Percentiles rank a stretch among this genome's conserved stretches.
Evolutionary conservation across 805 yeast genomes (phyloP).

Genomic region (Saitoella complicata): DNA sequence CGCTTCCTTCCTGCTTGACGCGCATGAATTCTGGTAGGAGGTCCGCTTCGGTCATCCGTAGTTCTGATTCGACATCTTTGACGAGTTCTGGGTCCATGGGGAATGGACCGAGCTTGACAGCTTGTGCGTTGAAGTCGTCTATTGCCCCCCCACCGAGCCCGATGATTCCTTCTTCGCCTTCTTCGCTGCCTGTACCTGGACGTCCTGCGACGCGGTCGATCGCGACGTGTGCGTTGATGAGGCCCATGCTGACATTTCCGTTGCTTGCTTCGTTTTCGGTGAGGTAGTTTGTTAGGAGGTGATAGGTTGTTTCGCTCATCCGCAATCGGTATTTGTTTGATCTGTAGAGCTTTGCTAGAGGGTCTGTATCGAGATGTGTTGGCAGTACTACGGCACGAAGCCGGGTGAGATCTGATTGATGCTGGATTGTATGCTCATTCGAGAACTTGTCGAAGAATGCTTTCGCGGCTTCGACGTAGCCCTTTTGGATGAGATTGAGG

Average conservation of each 20-base stretch:
- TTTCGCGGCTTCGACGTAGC: slow-evolving; percentile 24
- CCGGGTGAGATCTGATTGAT: slow-evolving; percentile 58
- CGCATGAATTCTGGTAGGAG: slow-evolving; percentile 53
- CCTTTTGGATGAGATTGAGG: slow-evolving; percentile 57
- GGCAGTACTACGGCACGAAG: slow-evolving; percentile 60
- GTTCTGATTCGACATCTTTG: slow-evolving; percentile 51
- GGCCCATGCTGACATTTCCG: slow-evolving; percentile 70
- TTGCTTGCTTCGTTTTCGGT: slow-evolving; percentile 89
- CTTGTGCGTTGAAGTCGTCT: slow-evolving; percentile 49
- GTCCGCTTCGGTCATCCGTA: slow-evolving; percentile 64
- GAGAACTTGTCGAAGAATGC: slow-evolving; percentile 57
- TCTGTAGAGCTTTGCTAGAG: slow-evolving; percentile 59
- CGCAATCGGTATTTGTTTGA: slow-evolving; percentile 56
- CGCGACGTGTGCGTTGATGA: slow-evolving; percentile 69
- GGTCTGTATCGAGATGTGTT: slow-evolving; percentile 72
- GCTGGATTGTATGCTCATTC: slow-evolving; percentile 56
- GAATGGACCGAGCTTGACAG: slow-evolving; percentile 64
- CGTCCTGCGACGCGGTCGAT: slow-evolving; percentile 21
- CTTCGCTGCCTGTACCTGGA: slow-evolving; percentile 33
- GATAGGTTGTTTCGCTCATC: slow-evolving; percentile 71
- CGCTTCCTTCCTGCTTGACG: slow-evolving; percentile 30
- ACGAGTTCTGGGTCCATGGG: slow-evolving; percentile 77
- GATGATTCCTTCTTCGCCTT: slow-evolving; percentile 28
- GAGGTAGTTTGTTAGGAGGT: slow-evolving; percentile 64
- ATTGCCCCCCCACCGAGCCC: slow-evolving; percentile 25